Evolutionary conservation across 2,329 filamentous ascomycete genomes (phyloP), one percentile per base, ranked within the genome.

Genomic region (Stachybotrys chartarum): DNA sequence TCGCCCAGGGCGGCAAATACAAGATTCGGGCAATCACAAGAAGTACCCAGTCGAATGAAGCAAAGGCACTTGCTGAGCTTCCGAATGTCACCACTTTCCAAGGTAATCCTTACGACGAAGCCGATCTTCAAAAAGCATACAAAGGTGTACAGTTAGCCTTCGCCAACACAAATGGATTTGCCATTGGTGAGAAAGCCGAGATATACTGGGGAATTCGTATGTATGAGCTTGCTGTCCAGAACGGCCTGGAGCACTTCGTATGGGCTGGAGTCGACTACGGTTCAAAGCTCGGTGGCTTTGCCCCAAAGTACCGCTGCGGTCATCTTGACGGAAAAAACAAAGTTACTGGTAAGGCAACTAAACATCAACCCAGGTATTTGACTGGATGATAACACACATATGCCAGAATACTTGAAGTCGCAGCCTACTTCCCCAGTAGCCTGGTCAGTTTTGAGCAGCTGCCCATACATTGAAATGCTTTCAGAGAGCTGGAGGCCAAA

Each of bases 241-340:
- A 74, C 24, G 67, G 73, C 14, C 60, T 76, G 55, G 62, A 71
- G 63, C 70, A 75, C 62, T 74, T 77, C 60, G 68, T 75, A 47
- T 80, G 75, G 57, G 77, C 75, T 1, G 78, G 76, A 54, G 67
- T 82, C 10, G 78, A 81, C 59, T 80, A 75, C 56, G 70, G 61
- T 1, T 72, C 73, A 56, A 78, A 80, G 68, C 75, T 77, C 61
- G 66, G 68, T 45, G 75, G 73, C 0, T 82, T 75, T 57, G 68
- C 77, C 47, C 68, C 74, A 0, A 69, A 72, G 52, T 75, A 75
- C 58, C 70, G 76, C 11, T 64, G 63, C 1, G 78, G 78, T 1
- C 78, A 82, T 64, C 79, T 78, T 51, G 76, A 76, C 59, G 70
- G 66, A 18, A 77, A 78, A 63, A 75, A 77, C 10, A 48, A 48